A percentile compares a stretch with the other conserved stretches of the same genome.
Evolutionary conservation across 2,329 filamentous ascomycete species (phyloP).

Genomic region (Pseudogymnoascus verrucosus): DNA sequence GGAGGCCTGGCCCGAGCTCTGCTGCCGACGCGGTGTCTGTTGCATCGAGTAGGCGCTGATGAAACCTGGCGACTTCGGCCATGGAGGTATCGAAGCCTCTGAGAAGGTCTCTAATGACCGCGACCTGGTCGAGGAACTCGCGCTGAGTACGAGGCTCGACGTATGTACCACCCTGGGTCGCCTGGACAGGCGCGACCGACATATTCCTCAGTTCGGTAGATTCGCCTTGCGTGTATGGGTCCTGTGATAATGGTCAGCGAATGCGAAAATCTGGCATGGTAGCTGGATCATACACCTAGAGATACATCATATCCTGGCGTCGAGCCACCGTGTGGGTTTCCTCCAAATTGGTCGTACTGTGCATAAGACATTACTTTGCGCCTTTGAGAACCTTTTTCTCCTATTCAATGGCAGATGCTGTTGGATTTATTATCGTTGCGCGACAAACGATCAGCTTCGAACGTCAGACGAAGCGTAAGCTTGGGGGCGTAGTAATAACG

Average conservation of each 20-base stretch:
- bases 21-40: conserved; percentile 47
- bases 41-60: conserved; percentile 63
- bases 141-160: conserved; percentile 46
- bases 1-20: conserved; percentile 42
- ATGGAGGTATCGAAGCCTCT: conserved; percentile 58
- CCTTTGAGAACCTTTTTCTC: too few relatives aligned
- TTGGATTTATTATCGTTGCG: not conserved
- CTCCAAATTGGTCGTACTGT: conserved; percentile 45
- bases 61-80: conserved; percentile 57
- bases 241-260: conserved; percentile 11
- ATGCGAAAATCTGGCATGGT: not conserved
- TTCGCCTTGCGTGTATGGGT: conserved; percentile 16
- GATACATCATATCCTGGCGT: conserved; percentile 29
- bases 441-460: not conserved
- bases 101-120: conserved; percentile 60
- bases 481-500: not conserved
- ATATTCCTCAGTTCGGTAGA: conserved; percentile 20
- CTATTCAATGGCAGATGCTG: not conserved
- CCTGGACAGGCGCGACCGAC: conserved; percentile 19
- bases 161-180: conserved; percentile 18
- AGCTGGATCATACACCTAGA: conserved; percentile 9
- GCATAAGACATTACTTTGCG: conserved; percentile 46
- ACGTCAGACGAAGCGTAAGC: conserved; percentile 6
- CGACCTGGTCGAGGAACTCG: conserved; percentile 62
- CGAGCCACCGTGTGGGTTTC: conserved; percentile 54